Percentiles rank a stretch among this genome's conserved stretches.
Conservation (phyloP, 2,329 filamentous ascomycete genomes). For the Aspergillus aculeatinus region DNA sequence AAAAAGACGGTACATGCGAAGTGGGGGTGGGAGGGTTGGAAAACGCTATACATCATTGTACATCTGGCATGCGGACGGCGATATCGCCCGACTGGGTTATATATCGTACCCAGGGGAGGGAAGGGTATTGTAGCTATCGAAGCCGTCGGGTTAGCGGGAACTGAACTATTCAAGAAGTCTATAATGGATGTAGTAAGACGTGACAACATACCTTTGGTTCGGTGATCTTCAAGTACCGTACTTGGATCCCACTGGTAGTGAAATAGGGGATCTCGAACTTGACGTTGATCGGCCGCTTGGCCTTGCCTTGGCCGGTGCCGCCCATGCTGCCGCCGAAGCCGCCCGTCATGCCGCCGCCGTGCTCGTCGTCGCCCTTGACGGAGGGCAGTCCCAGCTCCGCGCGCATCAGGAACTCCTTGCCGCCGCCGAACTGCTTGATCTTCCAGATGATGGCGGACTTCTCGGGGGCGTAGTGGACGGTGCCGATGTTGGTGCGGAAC, state of each 20-base stretch:
- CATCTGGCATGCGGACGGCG: conserved; percentile 89
- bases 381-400: conserved; percentile 92
- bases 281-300: conserved; percentile 94
- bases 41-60: conserved; percentile 56
- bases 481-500: conserved; percentile 96
- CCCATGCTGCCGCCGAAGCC: conserved; percentile 97
- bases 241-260: conserved; percentile 98
- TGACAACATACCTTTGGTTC: conserved; percentile 81
- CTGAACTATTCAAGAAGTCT: too few species aligned
- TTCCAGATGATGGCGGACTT: conserved; percentile 99
- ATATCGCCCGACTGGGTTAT: conserved; percentile 98
- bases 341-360: conserved; percentile 94
- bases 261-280: conserved; percentile 99
- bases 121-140: conserved; percentile 88
- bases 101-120: conserved; percentile 95
- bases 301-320: conserved; percentile 79
- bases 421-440: conserved; percentile 99
- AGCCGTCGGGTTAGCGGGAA: background rate
- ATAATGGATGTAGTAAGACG: too few species aligned
- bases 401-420: conserved; percentile 97
- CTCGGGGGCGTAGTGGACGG: conserved; percentile 95
- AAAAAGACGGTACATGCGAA: background rate
- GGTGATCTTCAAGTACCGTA: conserved; percentile 97
- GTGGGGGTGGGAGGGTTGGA: background rate
- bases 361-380: conserved; percentile 92